Percentiles rank a stretch among this genome's conserved stretches.
These are phyloP conservation scores for Wickerhamomyces sp. DNA, from an alignment of 1,139 yeast genomes.

Conservation along the genomic window DNA sequence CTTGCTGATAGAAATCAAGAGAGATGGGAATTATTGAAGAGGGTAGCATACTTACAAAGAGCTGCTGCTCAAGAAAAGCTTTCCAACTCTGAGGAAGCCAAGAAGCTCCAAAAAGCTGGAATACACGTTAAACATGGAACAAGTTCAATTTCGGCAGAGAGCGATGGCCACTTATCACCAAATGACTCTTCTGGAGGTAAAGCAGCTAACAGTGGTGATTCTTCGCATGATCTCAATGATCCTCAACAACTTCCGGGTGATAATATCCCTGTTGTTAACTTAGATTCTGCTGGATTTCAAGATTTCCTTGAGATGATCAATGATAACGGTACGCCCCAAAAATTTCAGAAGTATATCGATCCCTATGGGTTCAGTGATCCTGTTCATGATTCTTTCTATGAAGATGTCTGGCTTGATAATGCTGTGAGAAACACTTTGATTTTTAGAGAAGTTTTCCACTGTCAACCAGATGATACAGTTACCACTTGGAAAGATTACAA, in stretches of 20 bases:
- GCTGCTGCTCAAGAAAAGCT: conserved; percentile 25
- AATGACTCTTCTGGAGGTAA: conserved; percentile 14
- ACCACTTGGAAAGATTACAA: conserved; percentile 88
- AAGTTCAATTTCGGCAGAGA: conserved; percentile 9
- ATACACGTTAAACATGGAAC: conserved; percentile 12
- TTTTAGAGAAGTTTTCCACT: conserved; percentile 81
- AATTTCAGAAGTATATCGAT: conserved; percentile 53
- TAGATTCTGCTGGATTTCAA: conserved; percentile 44
- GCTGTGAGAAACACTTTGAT: conserved; percentile 82
- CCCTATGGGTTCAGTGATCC: conserved; percentile 92
- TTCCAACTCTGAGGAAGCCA: conserved; percentile 24
- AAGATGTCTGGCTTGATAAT: conserved; percentile 81
- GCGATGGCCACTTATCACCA: conserved; percentile 19
- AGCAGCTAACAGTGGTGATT: background rate
- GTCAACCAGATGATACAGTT: conserved; percentile 92
- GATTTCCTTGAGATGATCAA: conserved; percentile 37
- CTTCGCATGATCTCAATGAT: conserved; percentile 5
- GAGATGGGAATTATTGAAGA: conserved; percentile 66
- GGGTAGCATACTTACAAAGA: conserved; percentile 59
- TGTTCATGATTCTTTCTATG: conserved; percentile 67
- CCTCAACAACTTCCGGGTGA: conserved; percentile 25
- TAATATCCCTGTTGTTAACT: conserved; percentile 42
- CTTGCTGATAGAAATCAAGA: conserved; percentile 48
- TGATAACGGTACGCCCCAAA: conserved; percentile 12
- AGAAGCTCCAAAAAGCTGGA: conserved; percentile 14